phyloP scores from a whole-genome alignment of 2,329 filamentous ascomycete species.

The Fusarium metavorans region DNA sequence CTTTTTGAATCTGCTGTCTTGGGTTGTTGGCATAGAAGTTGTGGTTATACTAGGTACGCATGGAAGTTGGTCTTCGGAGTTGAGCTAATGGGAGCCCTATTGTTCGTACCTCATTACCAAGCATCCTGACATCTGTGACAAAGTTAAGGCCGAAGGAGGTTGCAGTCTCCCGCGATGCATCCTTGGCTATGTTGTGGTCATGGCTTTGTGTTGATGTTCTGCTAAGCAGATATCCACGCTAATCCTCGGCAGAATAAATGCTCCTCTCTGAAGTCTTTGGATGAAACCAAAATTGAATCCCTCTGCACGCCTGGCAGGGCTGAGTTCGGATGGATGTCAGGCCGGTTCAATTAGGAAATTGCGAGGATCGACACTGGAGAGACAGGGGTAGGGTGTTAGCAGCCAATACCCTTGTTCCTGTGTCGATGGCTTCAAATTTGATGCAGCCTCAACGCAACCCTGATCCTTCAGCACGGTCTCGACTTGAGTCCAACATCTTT shows the following conservation, averaged over 20 bases:
- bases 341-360: constrained; percentile 1
- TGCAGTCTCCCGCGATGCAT: too few relatives aligned
- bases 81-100: too few relatives aligned
- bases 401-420: constrained; percentile 7
- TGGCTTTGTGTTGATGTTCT: too few relatives aligned
- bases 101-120: too few relatives aligned
- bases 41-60: too few relatives aligned
- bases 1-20: too few relatives aligned
- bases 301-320: neutral
- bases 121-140: too few relatives aligned
- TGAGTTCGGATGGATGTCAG: constrained; percentile 10
- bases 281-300: neutral
- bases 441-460: constrained; percentile 1
- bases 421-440: constrained; percentile 6
- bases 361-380: constrained; percentile 2
- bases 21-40: too few relatives aligned
- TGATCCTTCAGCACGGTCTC: neutral
- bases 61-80: too few relatives aligned
- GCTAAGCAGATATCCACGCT: too few relatives aligned
- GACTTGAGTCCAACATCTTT: neutral
- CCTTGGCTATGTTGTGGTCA: too few relatives aligned
- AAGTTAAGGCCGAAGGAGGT: too few relatives aligned
- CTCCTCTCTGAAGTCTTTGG: neutral
- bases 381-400: neutral
- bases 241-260: neutral